These are phyloP conservation scores for Arachis stenosperma DNA, from an alignment of 306 rosid genomes.

Conservation along the genomic window DNA sequence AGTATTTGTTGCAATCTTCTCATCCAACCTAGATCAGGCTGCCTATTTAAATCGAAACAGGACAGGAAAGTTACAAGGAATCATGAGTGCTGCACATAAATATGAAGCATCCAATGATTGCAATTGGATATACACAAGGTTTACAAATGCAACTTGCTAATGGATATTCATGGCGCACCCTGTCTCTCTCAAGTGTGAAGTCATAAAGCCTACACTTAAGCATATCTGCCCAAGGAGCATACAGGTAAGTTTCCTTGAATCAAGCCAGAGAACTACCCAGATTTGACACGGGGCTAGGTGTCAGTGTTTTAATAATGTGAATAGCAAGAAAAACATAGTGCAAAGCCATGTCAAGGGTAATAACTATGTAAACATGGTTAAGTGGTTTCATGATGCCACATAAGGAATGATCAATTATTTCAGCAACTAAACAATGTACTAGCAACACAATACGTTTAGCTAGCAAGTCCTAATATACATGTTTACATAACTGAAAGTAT, in stretches of 20 bases:
- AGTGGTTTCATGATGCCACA: conserved; percentile 19
- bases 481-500: conserved; percentile 2
- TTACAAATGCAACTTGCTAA: conserved; percentile 14
- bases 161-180: conserved; percentile 11
- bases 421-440: conserved; percentile 27
- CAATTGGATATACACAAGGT: background rate
- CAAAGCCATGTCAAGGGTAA: conserved; percentile 20
- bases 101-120: conserved; percentile 15
- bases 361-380: conserved; percentile 17
- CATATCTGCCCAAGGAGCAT: background rate
- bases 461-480: too few species aligned
- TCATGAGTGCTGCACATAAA: background rate
- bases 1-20: conserved; percentile 84
- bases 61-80: conserved; percentile 2
- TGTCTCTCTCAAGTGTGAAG: conserved; percentile 3
- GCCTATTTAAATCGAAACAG: conserved; percentile 51
- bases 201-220: conserved; percentile 6
- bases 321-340: conserved; percentile 1
- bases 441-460: background rate
- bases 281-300: conserved; percentile 1
- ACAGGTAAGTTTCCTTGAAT: conserved; percentile 15
- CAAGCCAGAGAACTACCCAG: conserved; percentile 20
- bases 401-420: conserved; percentile 17
- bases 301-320: background rate
- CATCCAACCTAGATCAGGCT: conserved; percentile 92